phyloP scores from a whole-genome alignment of 352 stramenopile genomes.

The Elongisporangium prolatum region DNA sequence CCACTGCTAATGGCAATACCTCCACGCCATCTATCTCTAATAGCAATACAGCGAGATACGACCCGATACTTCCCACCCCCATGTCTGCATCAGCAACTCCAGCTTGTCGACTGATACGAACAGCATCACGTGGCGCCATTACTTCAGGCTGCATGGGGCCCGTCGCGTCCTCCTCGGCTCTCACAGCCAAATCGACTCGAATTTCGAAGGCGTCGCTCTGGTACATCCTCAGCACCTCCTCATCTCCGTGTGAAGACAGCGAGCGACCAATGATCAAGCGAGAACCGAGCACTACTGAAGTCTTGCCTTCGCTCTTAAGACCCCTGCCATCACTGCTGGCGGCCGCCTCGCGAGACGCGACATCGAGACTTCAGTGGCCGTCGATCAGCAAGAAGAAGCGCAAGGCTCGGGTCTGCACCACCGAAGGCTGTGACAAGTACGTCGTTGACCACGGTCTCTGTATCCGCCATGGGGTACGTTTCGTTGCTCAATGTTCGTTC shows the following conservation, averaged over 20 bases:
- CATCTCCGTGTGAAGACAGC: not conserved
- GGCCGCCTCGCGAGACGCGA: not conserved
- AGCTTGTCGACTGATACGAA: not conserved
- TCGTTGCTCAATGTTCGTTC: not conserved
- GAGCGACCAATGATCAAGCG: not conserved
- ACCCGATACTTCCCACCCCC: not conserved
- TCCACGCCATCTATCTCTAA: too few species aligned
- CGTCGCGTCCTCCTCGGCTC: not conserved
- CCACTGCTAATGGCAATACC: not conserved
- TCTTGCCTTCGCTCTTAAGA: not conserved
- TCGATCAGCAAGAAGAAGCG: slow-evolving; percentile 29
- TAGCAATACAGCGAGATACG: not conserved
- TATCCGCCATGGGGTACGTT: slow-evolving; percentile 34
- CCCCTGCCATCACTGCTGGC: not conserved
- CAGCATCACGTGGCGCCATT: not conserved
- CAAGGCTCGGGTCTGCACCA: slow-evolving; percentile 33
- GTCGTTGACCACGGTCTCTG: slow-evolving; percentile 39
- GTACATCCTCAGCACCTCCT: not conserved
- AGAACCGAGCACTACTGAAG: not conserved
- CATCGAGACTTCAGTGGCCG: not conserved
- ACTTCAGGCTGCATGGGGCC: not conserved
- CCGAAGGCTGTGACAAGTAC: slow-evolving; percentile 38
- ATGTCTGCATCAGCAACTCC: not conserved
- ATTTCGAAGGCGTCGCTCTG: not conserved
- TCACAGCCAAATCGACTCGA: not conserved